Conservation (phyloP, 192 early-diverging fungal genomes). For the Coemansia pectinata region DNA sequence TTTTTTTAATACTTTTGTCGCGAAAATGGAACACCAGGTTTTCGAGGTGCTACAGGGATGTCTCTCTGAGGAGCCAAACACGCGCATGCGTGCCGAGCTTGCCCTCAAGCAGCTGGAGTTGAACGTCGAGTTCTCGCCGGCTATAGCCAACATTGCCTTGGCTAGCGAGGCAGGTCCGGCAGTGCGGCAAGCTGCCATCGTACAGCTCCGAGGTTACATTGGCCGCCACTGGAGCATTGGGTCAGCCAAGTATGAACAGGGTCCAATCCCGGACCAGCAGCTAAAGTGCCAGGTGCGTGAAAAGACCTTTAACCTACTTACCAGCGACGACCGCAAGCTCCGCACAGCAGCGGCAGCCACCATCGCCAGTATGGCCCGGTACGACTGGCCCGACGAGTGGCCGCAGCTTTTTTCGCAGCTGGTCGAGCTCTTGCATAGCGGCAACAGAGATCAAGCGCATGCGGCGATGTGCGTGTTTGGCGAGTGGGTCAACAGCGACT, state of each 20-base stretch:
- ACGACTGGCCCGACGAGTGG: slow-evolving; percentile 96
- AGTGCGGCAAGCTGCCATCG: slow-evolving; percentile 68
- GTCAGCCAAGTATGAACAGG: slow-evolving; percentile 56
- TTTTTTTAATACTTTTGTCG: slow-evolving; percentile 2
- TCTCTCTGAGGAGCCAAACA: slow-evolving; percentile 65
- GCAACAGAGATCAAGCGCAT: slow-evolving; percentile 70
- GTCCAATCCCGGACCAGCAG: slow-evolving; percentile 47
- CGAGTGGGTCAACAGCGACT: slow-evolving; percentile 85
- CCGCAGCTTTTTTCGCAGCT: slow-evolving; percentile 82
- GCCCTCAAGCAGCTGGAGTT: slow-evolving; percentile 66
- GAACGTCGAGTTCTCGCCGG: slow-evolving; percentile 64
- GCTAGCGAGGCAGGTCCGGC: slow-evolving; percentile 62
- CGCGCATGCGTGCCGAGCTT: slow-evolving; percentile 67
- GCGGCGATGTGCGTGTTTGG: slow-evolving; percentile 80
- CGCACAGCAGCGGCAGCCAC: slow-evolving; percentile 64
- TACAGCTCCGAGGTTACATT: slow-evolving; percentile 75
- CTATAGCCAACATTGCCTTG: slow-evolving; percentile 64
- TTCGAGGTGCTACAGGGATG: slow-evolving; percentile 71
- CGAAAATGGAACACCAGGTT: slow-evolving; percentile 70
- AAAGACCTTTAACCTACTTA: slow-evolving; percentile 42
- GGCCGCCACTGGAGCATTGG: slow-evolving; percentile 72
- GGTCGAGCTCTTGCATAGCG: slow-evolving; percentile 64
- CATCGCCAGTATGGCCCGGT: slow-evolving; percentile 84
- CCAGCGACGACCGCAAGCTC: slow-evolving; percentile 33
- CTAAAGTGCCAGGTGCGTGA: slow-evolving; percentile 47